Base-by-base conservation (phyloP, 2,329 filamentous ascomycete genomes). In the Alternaria viburni region DNA sequence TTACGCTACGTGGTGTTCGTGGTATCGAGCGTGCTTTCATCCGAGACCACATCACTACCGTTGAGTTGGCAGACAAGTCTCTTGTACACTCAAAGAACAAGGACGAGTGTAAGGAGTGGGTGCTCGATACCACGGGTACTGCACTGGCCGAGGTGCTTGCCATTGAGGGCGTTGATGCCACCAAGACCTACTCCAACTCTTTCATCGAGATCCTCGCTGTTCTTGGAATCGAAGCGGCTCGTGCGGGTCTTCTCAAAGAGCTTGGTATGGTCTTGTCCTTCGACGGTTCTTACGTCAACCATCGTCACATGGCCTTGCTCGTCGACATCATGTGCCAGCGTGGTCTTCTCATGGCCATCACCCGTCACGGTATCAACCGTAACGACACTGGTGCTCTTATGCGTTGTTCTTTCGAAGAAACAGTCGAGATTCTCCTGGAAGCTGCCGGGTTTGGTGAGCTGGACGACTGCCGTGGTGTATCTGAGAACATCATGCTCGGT, bases 341-440 rank as follows among this genome's bases (percentile, higher is more conserved):
- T 74, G 96, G 96, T 70, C 91, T 91, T 74, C 90, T 99, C 75
- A 97, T 97, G 81, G 95, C 96, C 13, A 95, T 99, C 68, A 99
- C 96, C 59, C 92, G 96, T 82, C 96, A 99, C 79, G 96, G 96
- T 83, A 99, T 99, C 84, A 99, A 99, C 84, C 90, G 96, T 74
- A 93, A 95, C 25, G 96, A 99, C 78, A 99, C 96, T 66, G 96
- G 96, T 85, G 96, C 96, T 10, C 86, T 99, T 74, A 99, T 99
- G 96, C 91, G 96, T 80, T 99, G 96, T 86, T 99, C 96, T 2
- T 99, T 99, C 83, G 96, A 99, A 82, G 96, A 99, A 81, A 99
- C 96, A 0, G 96, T 99, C 44, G 96, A 99, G 79, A 99, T 99
- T 85, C 85, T 99, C 57, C 89, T 99, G 19, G 96, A 99, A 78